phyloP scores from a whole-genome alignment of 2,329 filamentous ascomycete genomes.

The Fusarium setosum region DNA sequence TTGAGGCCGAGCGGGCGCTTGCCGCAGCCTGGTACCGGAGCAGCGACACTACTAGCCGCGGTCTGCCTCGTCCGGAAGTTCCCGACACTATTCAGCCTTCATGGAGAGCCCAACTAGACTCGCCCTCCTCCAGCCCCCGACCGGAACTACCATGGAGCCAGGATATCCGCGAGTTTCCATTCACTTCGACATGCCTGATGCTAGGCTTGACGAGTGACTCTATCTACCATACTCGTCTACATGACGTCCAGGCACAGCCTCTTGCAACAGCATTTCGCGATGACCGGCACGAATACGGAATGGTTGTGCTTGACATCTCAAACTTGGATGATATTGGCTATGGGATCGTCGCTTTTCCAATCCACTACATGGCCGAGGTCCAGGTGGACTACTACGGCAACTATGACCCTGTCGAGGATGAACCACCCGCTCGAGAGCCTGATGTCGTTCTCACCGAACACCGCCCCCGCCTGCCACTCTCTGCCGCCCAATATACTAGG shows the following conservation, averaged over 20 bases:
- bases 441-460: neutral
- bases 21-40: neutral
- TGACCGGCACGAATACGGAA: neutral
- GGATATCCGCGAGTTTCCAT: neutral
- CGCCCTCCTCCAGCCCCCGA: neutral
- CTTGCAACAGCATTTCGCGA: neutral
- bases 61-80: neutral
- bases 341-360: conserved; percentile 1
- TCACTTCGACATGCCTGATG: neutral
- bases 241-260: neutral
- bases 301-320: neutral
- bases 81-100: neutral
- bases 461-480: neutral
- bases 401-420: neutral
- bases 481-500: neutral
- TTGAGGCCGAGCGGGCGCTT: neutral
- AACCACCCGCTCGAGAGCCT: neutral
- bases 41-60: neutral
- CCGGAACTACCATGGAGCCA: neutral
- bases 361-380: conserved; percentile 1
- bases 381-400: neutral
- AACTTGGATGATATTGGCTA: neutral
- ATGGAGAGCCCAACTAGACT: neutral
- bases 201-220: neutral
- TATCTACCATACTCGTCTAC: neutral